Evolutionary conservation across 2,329 filamentous ascomycete genomes (phyloP).

Genomic region (Davidsoniella australis): DNA sequence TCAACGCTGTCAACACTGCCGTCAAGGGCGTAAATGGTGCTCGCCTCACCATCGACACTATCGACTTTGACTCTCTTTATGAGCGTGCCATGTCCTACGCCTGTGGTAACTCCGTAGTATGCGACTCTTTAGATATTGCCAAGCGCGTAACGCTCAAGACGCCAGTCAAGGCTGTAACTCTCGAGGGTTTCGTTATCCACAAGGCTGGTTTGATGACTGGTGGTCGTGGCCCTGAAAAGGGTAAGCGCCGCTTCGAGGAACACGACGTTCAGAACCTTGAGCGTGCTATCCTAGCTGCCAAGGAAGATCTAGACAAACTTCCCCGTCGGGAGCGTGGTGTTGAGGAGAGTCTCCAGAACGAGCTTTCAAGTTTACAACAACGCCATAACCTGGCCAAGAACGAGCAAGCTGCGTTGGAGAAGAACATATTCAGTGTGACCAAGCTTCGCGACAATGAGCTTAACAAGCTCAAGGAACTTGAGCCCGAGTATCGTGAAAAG

Average conservation of each 20-base stretch:
- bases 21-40: conserved; percentile 78
- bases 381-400: conserved; percentile 53
- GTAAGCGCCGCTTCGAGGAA: conserved; percentile 75
- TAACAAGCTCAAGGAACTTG: conserved; percentile 55
- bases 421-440: conserved; percentile 70
- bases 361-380: conserved; percentile 64
- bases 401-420: conserved; percentile 61
- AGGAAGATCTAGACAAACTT: conserved; percentile 61
- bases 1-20: conserved; percentile 75
- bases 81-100: conserved; percentile 90
- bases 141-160: conserved; percentile 74
- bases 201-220: conserved; percentile 95
- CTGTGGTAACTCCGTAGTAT: conserved; percentile 88
- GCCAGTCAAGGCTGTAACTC: conserved; percentile 81
- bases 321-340: conserved; percentile 62
- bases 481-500: conserved; percentile 64
- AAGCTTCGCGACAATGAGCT: conserved; percentile 62
- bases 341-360: conserved; percentile 66
- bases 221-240: conserved; percentile 64
- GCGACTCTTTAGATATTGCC: conserved; percentile 70
- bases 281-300: conserved; percentile 56
- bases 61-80: conserved; percentile 77
- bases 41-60: conserved; percentile 83
- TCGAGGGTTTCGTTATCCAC: conserved; percentile 93
- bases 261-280: conserved; percentile 75